Base-by-base conservation (phyloP, 768 basidiomycete species). In the Phallus indusiatus region DNA sequence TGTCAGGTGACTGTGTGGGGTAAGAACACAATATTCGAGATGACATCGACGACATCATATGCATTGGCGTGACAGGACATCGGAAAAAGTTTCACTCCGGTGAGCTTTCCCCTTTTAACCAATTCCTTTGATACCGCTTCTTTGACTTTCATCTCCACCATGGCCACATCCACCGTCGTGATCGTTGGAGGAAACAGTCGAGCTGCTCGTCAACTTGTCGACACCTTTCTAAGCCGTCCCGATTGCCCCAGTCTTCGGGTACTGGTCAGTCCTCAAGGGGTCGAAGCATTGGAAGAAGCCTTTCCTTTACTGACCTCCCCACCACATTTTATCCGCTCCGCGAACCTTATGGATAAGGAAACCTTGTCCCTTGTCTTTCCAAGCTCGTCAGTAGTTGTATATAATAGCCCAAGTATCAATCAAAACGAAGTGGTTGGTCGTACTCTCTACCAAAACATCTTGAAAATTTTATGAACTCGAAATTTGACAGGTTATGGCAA, bases 371-470 rank as follows among this genome's bases (percentile, higher is more conserved):
- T 64, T 22, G 68, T 68, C 3, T 36, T 69, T 33, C 22, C 57
- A 24, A 65, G 63, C 51, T 64, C 68, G 22, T 64, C 67, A 36
- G 47, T 67, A 37, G 67, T 68, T n/a, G 67, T 69, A 55, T 64
- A 71, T 63, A 68, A 69, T 55, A 67, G 61, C 1, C 70, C 67
- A 1, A 63, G 59, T 37, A 64, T 71, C 54, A 59, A 65, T 48
- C 49, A 68, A 35, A 62, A 67, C 51, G 73, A 72, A 64, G 65
- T 55, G 5, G 67, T 42, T 67, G 24, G 70, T 71, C 65, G 71
- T 71, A 16, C 18, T 61, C 70, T 65, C 73, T 22, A 47, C 17
- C 37, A 28, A 18, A 47, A 35, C 20, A 36, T 54, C 52, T 16
- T 53, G 12, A 46, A 54, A 11, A 28, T 33, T 9, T 47, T 42